These are phyloP conservation scores for Populus tomentosa DNA, from an alignment of 441 rosid genomes.

Conservation along the genomic window DNA sequence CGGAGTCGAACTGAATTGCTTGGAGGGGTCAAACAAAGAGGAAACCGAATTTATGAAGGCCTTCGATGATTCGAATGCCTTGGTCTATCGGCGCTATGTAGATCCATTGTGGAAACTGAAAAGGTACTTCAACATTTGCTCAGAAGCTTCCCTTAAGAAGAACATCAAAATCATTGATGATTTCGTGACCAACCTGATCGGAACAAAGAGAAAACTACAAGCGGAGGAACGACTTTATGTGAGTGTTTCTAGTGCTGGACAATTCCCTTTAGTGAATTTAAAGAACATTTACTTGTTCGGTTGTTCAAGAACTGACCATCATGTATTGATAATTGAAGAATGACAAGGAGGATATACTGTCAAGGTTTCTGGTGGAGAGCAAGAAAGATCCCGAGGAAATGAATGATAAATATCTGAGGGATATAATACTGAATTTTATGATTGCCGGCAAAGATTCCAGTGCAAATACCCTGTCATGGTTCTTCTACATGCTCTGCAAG, in stretches of 20 bases:
- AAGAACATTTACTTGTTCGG: not conserved
- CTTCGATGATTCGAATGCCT: constrained; percentile 62
- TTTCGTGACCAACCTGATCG: constrained; percentile 45
- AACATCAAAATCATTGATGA: constrained; percentile 41
- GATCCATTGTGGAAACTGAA: constrained; percentile 74
- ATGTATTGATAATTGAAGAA: constrained; percentile 22
- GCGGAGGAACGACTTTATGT: constrained; percentile 24
- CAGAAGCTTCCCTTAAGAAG: constrained; percentile 50
- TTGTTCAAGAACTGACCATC: not conserved
- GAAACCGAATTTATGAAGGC: constrained; percentile 57
- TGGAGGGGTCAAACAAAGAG: constrained; percentile 49
- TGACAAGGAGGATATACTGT: constrained; percentile 67
- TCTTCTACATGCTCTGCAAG: constrained; percentile 68
- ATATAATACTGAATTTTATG: constrained; percentile 67
- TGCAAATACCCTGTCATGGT: constrained; percentile 73
- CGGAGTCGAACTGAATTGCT: constrained; percentile 64
- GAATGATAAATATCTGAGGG: constrained; percentile 64
- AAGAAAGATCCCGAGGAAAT: constrained; percentile 50
- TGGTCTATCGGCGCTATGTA: constrained; percentile 39
- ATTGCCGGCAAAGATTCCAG: constrained; percentile 76
- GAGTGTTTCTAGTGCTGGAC: not conserved
- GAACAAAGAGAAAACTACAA: constrained; percentile 37
- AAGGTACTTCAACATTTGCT: constrained; percentile 47
- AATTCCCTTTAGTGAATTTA: not conserved
- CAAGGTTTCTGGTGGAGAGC: constrained; percentile 57